Base-by-base conservation (phyloP, 805 yeast species). In the Barnettozyma wickerhamii region DNA sequence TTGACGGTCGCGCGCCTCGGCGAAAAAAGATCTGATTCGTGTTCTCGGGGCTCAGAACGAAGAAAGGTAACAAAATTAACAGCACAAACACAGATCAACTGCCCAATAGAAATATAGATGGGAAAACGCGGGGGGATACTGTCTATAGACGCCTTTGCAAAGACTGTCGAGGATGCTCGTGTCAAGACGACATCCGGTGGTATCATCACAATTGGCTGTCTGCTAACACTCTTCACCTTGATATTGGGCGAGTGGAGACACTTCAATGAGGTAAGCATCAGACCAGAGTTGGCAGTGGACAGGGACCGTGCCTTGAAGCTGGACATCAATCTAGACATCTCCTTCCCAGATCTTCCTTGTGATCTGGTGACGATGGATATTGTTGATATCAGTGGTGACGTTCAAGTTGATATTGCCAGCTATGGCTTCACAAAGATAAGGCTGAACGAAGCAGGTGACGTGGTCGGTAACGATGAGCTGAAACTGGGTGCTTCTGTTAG, bases 111-210 rank as follows among this genome's bases (percentile, higher is more conserved):
- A n/a, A n/a, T n/a, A n/a, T n/a, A 4, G 15, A 55, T 55, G 60
- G 48, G 47, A 21, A 55, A 55, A 36, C 47, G 48, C 14, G 44
- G 48, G 4, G 54, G 59, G 1, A 53, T 69, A 27, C 44, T 85
- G 36, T 77, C 81, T 32, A 66, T 85, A 44, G 98, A 90, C 63
- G 95, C 91, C n/a, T 90, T 91, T 59, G 76, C 95, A 21, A 91
- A 90, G 64, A 86, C 97, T 5, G 90, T 87, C 27, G 98, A 91
- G 56, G 99, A 93, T 60, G 95, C 95, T 7, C 75, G 86, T 37
- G 77, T 93, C 46, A 79, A 84, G 47, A 93, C 99, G 4, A 74
- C 91, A 5, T 73, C 91, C 7, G 99, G 99, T 39, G 99, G 96
- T 3, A 53, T 88, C 20, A 85, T 93, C 55, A 88, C 98, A 3